Percentiles rank a stretch among this genome's conserved stretches.
phyloP scores from a whole-genome alignment of 768 basidiomycete genomes.

The Mrakia hoshinonis region DNA sequence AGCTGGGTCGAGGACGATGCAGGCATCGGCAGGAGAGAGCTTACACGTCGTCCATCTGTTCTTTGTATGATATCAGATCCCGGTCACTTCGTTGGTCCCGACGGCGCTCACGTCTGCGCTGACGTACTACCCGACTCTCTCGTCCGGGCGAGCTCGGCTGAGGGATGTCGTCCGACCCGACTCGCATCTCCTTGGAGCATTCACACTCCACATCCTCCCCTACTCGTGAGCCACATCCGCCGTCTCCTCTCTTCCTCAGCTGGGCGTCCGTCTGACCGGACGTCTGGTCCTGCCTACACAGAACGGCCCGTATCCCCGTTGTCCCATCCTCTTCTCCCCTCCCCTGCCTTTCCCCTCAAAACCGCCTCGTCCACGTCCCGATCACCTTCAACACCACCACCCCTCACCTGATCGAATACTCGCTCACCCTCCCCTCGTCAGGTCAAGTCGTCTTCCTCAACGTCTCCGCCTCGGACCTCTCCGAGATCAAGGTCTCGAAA shows the following conservation, averaged over 20 bases:
- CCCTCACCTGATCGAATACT: conserved; percentile 63
- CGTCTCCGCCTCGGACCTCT: conserved; percentile 32
- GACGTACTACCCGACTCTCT: conserved; percentile 34
- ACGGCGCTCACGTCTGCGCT: conserved; percentile 23
- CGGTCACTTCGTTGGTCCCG: conserved; percentile 14
- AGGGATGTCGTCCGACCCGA: conserved; percentile 37
- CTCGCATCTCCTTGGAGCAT: conserved; percentile 55
- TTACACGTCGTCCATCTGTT: conserved; percentile 27
- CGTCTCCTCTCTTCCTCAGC: not conserved
- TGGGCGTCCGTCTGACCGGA: not conserved
- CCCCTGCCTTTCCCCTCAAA: conserved; percentile 44
- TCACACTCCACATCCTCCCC: conserved; percentile 85
- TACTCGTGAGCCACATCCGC: conserved; percentile 48
- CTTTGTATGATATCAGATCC: conserved; percentile 26
- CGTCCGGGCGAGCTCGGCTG: conserved; percentile 35
- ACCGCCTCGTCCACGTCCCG: conserved; percentile 57
- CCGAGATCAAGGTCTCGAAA: conserved; percentile 29
- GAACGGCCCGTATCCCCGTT: conserved; percentile 77
- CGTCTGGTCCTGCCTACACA: conserved; percentile 29
- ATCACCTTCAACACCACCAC: conserved; percentile 82
- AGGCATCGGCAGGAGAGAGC: no score
- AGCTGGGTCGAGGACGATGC: conserved; percentile 37
- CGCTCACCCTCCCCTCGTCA: conserved; percentile 56
- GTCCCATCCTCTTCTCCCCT: conserved; percentile 62
- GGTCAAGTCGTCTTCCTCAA: conserved; percentile 31